Evolutionary conservation across 345 rosid genomes (phyloP).

Genomic region (Eucalyptus marginata): DNA sequence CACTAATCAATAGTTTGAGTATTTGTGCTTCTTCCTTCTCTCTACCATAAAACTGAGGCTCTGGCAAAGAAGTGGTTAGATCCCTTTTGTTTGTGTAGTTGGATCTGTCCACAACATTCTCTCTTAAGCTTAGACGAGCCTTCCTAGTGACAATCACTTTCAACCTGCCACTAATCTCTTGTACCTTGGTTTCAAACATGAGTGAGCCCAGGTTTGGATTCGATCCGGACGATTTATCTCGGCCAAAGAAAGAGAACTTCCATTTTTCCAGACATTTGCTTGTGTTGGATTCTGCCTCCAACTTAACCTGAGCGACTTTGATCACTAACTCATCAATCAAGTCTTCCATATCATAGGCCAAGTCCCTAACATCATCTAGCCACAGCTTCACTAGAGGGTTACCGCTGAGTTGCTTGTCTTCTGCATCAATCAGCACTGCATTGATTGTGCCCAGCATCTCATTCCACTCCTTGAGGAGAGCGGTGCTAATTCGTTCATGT

Average conservation of each 20-base stretch:
- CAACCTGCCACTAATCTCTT: not conserved
- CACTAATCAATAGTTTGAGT: not conserved
- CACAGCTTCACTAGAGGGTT: not conserved
- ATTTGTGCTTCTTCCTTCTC: not conserved
- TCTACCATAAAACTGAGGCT: not conserved
- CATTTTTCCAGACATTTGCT: not conserved
- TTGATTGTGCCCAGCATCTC: not conserved
- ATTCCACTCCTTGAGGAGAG: not conserved
- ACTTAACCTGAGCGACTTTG: not conserved
- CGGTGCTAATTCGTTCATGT: not conserved
- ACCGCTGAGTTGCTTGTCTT: not conserved
- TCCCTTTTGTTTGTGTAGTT: not conserved
- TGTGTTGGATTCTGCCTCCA: not conserved
- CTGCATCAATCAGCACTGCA: not conserved
- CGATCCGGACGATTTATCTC: accelerated
- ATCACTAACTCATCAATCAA: not conserved
- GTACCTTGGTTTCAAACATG: not conserved
- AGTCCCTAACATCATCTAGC: not conserved
- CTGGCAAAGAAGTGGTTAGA: not conserved
- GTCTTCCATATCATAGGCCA: not conserved
- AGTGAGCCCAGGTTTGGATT: not conserved
- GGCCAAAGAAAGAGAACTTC: not conserved
- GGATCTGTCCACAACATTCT: not conserved
- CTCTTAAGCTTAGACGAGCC: not conserved
- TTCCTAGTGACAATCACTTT: not conserved